phyloP scores from a whole-genome alignment of 176 grass and related monocot genomes.

The Carex cristatella region DNA sequence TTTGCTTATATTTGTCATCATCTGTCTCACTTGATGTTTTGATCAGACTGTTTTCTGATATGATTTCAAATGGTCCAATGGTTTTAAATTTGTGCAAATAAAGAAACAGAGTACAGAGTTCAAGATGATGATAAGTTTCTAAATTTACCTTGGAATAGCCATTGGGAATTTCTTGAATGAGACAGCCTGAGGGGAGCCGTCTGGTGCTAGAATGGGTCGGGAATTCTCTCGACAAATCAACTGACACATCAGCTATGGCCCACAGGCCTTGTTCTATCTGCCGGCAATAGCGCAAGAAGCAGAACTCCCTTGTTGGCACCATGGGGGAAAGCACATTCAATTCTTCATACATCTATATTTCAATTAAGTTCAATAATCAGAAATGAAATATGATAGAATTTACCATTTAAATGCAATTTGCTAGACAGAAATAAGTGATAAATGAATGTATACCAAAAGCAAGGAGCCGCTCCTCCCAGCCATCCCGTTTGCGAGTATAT shows the following conservation, averaged over 20 bases:
- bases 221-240: slow-evolving; percentile 52
- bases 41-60: neutral
- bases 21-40: neutral
- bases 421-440: neutral
- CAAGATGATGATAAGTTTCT: neutral
- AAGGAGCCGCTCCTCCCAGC: slow-evolving; percentile 58
- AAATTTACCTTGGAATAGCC: slow-evolving; percentile 69
- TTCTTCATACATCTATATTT: slow-evolving; percentile 80
- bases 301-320: slow-evolving; percentile 65
- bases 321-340: slow-evolving; percentile 67
- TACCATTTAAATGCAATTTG: neutral
- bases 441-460: slow-evolving; percentile 45
- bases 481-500: slow-evolving; percentile 58
- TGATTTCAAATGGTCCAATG: neutral
- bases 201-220: slow-evolving; percentile 35
- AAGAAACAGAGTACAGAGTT: neutral
- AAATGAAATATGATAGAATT: neutral
- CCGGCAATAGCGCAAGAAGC: slow-evolving; percentile 92
- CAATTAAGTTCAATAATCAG: neutral
- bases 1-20: neutral
- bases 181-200: slow-evolving; percentile 77
- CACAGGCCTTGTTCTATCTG: slow-evolving; percentile 83
- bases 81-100: neutral
- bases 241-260: slow-evolving; percentile 77
- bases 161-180: slow-evolving; percentile 78